Evolutionary conservation across 345 rosid species (phyloP).

Genomic region (Geranium rotundifolium): DNA sequence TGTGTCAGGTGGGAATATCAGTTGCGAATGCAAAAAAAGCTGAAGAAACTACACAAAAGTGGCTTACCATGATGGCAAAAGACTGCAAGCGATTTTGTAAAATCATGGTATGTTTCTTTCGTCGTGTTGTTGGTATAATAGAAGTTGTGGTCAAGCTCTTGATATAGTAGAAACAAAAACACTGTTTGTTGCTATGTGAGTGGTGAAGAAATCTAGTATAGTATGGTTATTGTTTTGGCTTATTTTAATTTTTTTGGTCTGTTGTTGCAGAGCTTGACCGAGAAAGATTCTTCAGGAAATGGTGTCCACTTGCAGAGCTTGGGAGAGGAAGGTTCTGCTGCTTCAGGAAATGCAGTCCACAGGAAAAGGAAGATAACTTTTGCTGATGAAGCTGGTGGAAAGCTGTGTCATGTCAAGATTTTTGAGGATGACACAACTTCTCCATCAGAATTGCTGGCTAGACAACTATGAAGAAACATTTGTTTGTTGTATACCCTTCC

Average conservation of each 20-base stretch:
- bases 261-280: not conserved
- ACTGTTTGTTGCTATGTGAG: not conserved
- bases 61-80: constrained; percentile 52
- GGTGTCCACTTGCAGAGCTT: constrained; percentile 3
- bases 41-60: constrained; percentile 56
- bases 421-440: constrained; percentile 35
- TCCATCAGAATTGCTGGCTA: not conserved
- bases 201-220: too few relatives aligned
- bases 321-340: constrained; percentile 9
- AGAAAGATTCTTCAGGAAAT: constrained; percentile 16
- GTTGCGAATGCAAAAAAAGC: constrained; percentile 40
- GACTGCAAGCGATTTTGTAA: constrained; percentile 83
- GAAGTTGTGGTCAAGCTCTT: not conserved
- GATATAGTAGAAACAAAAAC: not conserved
- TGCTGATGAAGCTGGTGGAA: constrained; percentile 85
- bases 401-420: constrained; percentile 66
- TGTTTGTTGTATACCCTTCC: too few relatives aligned
- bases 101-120: constrained; percentile 58
- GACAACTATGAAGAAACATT: too few relatives aligned
- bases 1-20: constrained; percentile 38
- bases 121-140: not conserved
- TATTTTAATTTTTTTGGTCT: not conserved
- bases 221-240: not conserved
- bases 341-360: constrained; percentile 17
- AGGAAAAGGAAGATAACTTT: constrained; percentile 57